phyloP scores from a whole-genome alignment of 106 monocot species.

The Allium sativum region DNA sequence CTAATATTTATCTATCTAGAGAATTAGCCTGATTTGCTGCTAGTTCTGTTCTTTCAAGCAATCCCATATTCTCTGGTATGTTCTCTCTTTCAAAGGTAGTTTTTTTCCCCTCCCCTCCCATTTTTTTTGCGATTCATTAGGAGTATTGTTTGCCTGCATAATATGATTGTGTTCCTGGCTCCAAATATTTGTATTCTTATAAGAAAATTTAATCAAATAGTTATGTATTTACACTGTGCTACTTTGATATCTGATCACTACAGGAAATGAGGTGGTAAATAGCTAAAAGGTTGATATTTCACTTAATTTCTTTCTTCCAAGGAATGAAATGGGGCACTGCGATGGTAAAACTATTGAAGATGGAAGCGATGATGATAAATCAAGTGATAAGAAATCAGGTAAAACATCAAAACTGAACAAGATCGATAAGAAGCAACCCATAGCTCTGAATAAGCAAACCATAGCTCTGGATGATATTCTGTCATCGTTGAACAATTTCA shows the following conservation, averaged over 20 bases:
- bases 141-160: too few species aligned
- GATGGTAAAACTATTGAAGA: not conserved
- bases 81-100: not conserved
- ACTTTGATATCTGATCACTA: not conserved
- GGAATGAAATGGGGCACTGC: conserved; percentile 4
- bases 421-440: conserved; percentile 6
- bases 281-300: not conserved
- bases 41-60: too few species aligned
- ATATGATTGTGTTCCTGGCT: too few species aligned
- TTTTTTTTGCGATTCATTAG: not conserved
- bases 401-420: conserved; percentile 11
- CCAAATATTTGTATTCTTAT: not conserved
- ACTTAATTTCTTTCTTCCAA: not conserved
- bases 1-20: too few species aligned
- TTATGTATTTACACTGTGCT: not conserved
- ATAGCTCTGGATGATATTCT: conserved; percentile 6
- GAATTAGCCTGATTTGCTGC: too few species aligned
- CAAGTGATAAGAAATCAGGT: conserved; percentile 8
- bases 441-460: conserved; percentile 4
- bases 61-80: not conserved
- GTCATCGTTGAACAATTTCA: conserved; percentile 17
- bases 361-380: not conserved
- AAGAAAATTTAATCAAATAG: not conserved
- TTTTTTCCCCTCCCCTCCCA: not conserved
- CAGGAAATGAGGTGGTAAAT: not conserved